Percentiles rank a stretch among this genome's conserved stretches.
phyloP scores from a whole-genome alignment of 805 yeast genomes.

The Ogataea henricii region DNA sequence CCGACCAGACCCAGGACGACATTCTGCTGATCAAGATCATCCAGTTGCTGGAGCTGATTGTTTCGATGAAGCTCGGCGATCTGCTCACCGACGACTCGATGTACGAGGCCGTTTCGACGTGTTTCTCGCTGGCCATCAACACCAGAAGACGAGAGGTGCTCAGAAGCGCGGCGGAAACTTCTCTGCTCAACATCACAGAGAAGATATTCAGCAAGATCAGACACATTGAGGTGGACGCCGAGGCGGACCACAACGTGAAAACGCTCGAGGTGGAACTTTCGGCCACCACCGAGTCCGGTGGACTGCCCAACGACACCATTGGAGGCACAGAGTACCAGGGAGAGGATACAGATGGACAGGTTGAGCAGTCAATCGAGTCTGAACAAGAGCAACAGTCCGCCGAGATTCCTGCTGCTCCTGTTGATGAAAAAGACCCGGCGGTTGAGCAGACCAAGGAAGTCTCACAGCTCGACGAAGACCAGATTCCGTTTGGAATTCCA shows the following conservation, averaged over 20 bases:
- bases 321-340: slow-evolving; percentile 44
- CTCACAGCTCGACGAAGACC: slow-evolving; percentile 27
- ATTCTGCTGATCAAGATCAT: slow-evolving; percentile 84
- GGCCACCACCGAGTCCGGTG: slow-evolving; percentile 27
- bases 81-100: slow-evolving; percentile 79
- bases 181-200: slow-evolving; percentile 69
- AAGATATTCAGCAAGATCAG: slow-evolving; percentile 64
- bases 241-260: slow-evolving; percentile 34
- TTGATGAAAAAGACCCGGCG: background rate
- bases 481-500: slow-evolving; percentile 65
- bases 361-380: background rate
- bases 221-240: slow-evolving; percentile 43
- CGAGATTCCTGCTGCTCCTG: background rate
- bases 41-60: slow-evolving; percentile 65
- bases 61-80: slow-evolving; percentile 64
- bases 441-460: background rate
- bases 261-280: slow-evolving; percentile 28
- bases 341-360: slow-evolving; percentile 8
- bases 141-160: slow-evolving; percentile 88
- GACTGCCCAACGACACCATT: slow-evolving; percentile 58
- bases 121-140: slow-evolving; percentile 88
- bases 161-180: slow-evolving; percentile 84
- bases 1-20: slow-evolving; percentile 90
- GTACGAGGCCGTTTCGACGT: slow-evolving; percentile 87
- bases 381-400: slow-evolving; percentile 7